Percentiles rank a stretch among this genome's conserved stretches.
Conservation (phyloP, 768 basidiomycete species). For the Termitomyces sp. region DNA sequence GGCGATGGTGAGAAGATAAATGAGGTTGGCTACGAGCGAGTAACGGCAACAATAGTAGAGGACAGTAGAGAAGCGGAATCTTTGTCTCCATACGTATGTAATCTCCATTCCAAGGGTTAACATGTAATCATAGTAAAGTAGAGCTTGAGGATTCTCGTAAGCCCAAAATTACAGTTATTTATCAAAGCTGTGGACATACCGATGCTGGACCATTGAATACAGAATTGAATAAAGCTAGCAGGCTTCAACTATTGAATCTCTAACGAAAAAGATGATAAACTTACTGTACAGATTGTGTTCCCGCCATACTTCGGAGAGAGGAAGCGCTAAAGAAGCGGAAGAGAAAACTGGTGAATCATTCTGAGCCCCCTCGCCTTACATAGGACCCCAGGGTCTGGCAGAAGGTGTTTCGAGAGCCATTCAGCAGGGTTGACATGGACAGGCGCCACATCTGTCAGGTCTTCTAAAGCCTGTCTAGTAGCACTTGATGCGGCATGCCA, state of each 20-base stretch:
- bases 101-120: slow-evolving; percentile 21
- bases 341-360: background rate
- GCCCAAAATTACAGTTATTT: background rate
- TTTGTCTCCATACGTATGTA: slow-evolving; percentile 20
- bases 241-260: background rate
- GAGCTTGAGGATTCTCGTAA: slow-evolving; percentile 2
- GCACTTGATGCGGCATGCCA: background rate
- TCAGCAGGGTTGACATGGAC: background rate
- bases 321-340: background rate
- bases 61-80: slow-evolving; percentile 19
- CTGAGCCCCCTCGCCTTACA: background rate
- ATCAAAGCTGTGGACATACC: background rate
- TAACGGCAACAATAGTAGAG: slow-evolving; percentile 24
- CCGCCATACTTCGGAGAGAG: background rate
- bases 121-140: slow-evolving; percentile 22
- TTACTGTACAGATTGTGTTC: background rate
- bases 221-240: slow-evolving; percentile 8
- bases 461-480: background rate
- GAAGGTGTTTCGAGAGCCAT: background rate
- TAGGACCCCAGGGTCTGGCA: background rate
- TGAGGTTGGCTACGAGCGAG: slow-evolving; percentile 18
- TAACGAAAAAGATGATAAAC: too few relatives aligned
- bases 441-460: background rate
- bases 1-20: slow-evolving; percentile 20
- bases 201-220: slow-evolving; percentile 14